Conservation (phyloP, 176 grass and related monocot genomes). For the Oryza meyeriana region DNA sequence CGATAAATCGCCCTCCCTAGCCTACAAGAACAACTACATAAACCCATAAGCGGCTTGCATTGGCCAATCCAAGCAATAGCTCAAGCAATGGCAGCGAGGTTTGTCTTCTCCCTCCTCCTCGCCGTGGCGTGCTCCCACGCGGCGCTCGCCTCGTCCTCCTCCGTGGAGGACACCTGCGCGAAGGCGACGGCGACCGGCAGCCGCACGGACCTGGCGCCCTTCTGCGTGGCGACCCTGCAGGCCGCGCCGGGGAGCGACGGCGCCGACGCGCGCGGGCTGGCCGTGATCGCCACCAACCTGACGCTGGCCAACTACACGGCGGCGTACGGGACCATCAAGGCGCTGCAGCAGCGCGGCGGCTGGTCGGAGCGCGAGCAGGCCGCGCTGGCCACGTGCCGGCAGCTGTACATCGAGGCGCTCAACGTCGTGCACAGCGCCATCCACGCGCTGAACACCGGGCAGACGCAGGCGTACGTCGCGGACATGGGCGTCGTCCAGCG, state of each 20-base stretch:
- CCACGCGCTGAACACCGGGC: slow-evolving; percentile 20
- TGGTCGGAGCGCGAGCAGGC: slow-evolving; percentile 1
- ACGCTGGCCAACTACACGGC: slow-evolving; percentile 56
- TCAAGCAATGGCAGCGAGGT: slow-evolving; percentile 17
- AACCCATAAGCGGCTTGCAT: not conserved
- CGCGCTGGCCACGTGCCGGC: slow-evolving; percentile 39
- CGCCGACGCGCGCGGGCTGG: slow-evolving; percentile 38
- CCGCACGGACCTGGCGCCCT: not conserved
- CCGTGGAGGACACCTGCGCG: slow-evolving; percentile 29
- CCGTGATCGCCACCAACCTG: slow-evolving; percentile 46
- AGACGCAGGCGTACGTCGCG: slow-evolving; percentile 9
- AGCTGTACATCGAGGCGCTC: slow-evolving; percentile 40
- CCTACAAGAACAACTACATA: not conserved
- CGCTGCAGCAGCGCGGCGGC: slow-evolving; percentile 2
- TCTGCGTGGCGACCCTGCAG: slow-evolving; percentile 42
- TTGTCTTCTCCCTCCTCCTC: not conserved
- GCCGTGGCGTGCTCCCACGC: not conserved
- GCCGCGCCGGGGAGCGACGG: slow-evolving; percentile 28
- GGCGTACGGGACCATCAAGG: slow-evolving; percentile 37
- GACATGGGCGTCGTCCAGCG: slow-evolving; percentile 31
- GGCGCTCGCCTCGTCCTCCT: not conserved
- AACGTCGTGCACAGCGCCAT: slow-evolving; percentile 55
- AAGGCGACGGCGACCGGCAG: slow-evolving; percentile 17
- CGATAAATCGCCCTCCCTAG: not conserved
- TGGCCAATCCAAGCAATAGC: not conserved